Percentiles rank a stretch among this genome's conserved stretches.
Conservation (phyloP, 2,329 filamentous ascomycete genomes). For the Drechslerella coelobrocha region DNA sequence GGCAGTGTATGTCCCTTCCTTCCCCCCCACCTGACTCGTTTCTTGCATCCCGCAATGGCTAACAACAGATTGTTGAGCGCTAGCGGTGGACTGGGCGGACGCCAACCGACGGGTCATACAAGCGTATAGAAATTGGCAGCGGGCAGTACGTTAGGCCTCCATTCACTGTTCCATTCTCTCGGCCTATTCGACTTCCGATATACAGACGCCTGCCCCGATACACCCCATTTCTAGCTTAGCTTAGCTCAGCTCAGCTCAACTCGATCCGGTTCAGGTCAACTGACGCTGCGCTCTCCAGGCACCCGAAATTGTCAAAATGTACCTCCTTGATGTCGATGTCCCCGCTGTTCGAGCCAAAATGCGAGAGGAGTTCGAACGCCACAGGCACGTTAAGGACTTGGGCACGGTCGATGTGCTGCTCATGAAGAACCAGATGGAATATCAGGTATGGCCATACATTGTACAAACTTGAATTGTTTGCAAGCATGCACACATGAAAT, state of each 20-base stretch:
- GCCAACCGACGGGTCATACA: constrained; percentile 84
- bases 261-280: background rate
- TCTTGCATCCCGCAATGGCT: constrained; percentile 24
- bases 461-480: constrained; percentile 67
- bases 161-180: no score
- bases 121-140: constrained; percentile 93
- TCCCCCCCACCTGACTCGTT: background rate
- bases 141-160: constrained; percentile 74
- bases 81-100: constrained; percentile 72
- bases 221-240: no score
- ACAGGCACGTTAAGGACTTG: constrained; percentile 90
- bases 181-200: background rate
- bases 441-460: constrained; percentile 85
- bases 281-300: constrained; percentile 66
- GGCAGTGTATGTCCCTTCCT: constrained; percentile 69
- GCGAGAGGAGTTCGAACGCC: constrained; percentile 93
- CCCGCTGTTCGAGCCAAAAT: constrained; percentile 89
- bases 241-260: no score
- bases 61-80: constrained; percentile 7
- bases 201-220: no score
- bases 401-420: constrained; percentile 86
- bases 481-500: no score
- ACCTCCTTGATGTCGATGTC: constrained; percentile 87
- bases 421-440: constrained; percentile 90
- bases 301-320: constrained; percentile 96